Evolutionary conservation across 2,329 filamentous ascomycete genomes (phyloP), one percentile per base, ranked within the genome.

Genomic region (Aspergillus brunneoviolaceus): DNA sequence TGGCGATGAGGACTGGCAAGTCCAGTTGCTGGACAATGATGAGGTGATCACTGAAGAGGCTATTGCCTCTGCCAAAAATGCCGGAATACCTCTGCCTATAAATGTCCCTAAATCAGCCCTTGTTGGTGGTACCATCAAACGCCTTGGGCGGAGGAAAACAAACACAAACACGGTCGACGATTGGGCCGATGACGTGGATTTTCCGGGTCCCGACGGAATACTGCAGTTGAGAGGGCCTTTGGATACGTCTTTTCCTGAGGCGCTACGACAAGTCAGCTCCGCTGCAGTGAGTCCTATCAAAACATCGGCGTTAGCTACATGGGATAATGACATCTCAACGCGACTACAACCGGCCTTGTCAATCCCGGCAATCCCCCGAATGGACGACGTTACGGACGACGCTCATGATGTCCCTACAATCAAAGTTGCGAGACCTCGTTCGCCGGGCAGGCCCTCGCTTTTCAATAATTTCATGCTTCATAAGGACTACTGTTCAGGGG

Each of bases 51-150:
- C 90, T 10, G 80, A 88, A 67, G 90, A 96, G 72, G 93, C 95
- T 61, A 94, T 99, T 69, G 86, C 90, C 25, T 90, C 92, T 6
- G 94, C 93, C 35, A 90, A 92, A 70, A 88, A 87, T 73, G 93
- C 92, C 27, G 95, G 95, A 67, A 96, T 99, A 65, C 94, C 95
- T 6, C 86, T 98, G 58, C 95, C 95, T 29, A 82, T 86, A 55
- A 93, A 93, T 72, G 87, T 98, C 33, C 92, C 94, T 1, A 87
- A 90, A 31, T 96, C 94, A 21, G 95, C 95, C 31, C 81, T 99
- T 48, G 85, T 95, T 74, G 94, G 94, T 56, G 95, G 95, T 55
- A 94, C 92, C 10, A 98, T 98, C 72, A 96, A 96, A 79, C 85
- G 93, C 67, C 82, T 98, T 35, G 93, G 93, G 53, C 87, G 87